A percentile compares a stretch with the other conserved stretches of the same genome.
These are phyloP conservation scores for Solanum dulcamara DNA, from an alignment of 257 asterid species.

Conservation along the genomic window DNA sequence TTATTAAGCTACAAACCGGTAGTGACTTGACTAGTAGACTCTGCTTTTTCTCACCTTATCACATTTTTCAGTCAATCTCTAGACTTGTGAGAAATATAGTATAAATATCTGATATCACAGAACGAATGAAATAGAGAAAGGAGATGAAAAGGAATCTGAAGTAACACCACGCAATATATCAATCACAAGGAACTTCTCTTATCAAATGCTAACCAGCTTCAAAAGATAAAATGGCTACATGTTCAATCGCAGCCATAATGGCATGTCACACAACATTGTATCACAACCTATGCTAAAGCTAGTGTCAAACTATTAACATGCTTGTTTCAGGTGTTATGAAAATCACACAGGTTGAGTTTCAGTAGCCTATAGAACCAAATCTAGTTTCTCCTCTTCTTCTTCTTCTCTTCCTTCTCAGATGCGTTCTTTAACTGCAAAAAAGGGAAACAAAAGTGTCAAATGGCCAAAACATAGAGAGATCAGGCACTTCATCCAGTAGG, in stretches of 20 bases:
- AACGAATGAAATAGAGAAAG: not conserved
- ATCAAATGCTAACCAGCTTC: not conserved
- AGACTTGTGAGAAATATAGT: too few relatives aligned
- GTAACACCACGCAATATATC: not conserved
- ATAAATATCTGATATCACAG: not conserved
- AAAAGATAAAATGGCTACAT: not conserved
- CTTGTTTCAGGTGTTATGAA: not conserved
- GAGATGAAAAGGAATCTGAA: not conserved
- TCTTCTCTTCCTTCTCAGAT: slow-evolving; percentile 73
- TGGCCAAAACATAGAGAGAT: not conserved
- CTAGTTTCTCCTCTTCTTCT: slow-evolving; percentile 62
- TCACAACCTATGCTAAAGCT: not conserved
- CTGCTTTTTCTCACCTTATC: too few relatives aligned
- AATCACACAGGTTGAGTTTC: not conserved
- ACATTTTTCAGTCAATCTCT: too few relatives aligned
- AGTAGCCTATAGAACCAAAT: not conserved
- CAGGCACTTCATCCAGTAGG: not conserved
- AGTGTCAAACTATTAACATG: not conserved
- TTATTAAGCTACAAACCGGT: too few relatives aligned
- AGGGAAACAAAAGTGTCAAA: not conserved
- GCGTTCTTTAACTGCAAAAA: slow-evolving; percentile 73
- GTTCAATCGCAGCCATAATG: not conserved
- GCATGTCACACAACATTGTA: not conserved
- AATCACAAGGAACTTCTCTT: not conserved
- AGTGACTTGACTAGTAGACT: too few relatives aligned